Percentiles rank a stretch among this genome's conserved stretches.
phyloP scores from a whole-genome alignment of 306 rosid genomes.

The Mucuna pruriens region DNA sequence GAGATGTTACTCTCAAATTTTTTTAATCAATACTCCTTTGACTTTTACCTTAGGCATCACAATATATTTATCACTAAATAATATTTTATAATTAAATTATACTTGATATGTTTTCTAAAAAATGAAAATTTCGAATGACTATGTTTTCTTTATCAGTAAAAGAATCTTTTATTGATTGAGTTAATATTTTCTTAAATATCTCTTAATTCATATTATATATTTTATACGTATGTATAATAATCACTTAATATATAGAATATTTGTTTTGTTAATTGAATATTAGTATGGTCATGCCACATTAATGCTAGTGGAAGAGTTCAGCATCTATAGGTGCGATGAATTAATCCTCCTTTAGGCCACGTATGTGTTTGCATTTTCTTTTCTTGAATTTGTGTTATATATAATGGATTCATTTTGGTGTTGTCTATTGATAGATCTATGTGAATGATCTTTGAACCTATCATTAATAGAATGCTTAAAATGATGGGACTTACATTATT shows the following conservation, averaged over 20 bases:
- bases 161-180: too few relatives aligned
- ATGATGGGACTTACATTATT: background rate
- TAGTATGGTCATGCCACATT: background rate
- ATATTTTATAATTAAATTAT: too few relatives aligned
- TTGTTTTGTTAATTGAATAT: constrained; percentile 2
- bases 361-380: background rate
- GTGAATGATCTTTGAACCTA: background rate
- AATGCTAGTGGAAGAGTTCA: background rate
- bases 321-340: background rate
- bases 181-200: too few relatives aligned
- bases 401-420: background rate
- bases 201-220: too few relatives aligned
- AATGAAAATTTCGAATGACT: too few relatives aligned
- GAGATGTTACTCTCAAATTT: background rate
- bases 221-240: too few relatives aligned
- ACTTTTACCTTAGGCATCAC: too few relatives aligned
- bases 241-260: background rate
- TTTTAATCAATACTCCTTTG: background rate
- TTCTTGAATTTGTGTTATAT: background rate
- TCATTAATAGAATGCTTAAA: background rate
- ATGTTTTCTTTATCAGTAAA: too few relatives aligned
- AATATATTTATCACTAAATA: too few relatives aligned
- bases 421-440: too few relatives aligned
- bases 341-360: background rate
- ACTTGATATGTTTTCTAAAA: too few relatives aligned